These are phyloP conservation scores for Xylariaceae sp. DNA, from an alignment of 2,329 filamentous ascomycete genomes.

Conservation along the genomic window DNA sequence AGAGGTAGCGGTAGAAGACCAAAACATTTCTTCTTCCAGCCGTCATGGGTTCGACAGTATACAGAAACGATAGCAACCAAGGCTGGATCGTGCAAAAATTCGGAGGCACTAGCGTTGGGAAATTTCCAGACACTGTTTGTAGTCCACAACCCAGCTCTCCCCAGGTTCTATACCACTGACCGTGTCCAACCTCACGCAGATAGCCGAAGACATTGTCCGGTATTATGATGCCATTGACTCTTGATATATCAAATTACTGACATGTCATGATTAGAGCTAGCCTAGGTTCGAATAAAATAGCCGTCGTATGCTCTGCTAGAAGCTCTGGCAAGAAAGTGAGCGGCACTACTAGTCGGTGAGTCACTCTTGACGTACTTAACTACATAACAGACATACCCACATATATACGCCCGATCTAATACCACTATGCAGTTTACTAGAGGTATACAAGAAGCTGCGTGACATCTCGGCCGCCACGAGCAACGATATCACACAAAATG, in stretches of 20 bases:
- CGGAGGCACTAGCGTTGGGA: constrained; percentile 92
- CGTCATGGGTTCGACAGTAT: constrained; percentile 21
- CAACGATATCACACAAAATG: constrained; percentile 54
- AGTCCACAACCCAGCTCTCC: constrained; percentile 32
- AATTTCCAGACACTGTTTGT: constrained; percentile 75
- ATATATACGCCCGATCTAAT: constrained; percentile 7
- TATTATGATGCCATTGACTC: constrained; percentile 39
- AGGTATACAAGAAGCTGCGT: constrained; percentile 61
- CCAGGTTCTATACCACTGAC: constrained; percentile 11
- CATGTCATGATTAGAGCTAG: constrained; percentile 49
- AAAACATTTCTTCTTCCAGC: constrained; percentile 6
- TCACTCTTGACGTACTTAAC: constrained; percentile 33
- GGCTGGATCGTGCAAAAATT: constrained; percentile 93
- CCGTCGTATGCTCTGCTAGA: constrained; percentile 92
- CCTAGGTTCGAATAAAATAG: constrained; percentile 72
- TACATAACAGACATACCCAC: neutral
- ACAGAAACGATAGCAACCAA: constrained; percentile 41
- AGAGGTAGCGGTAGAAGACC: constrained; percentile 2
- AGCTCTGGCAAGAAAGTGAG: constrained; percentile 93
- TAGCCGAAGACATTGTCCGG: constrained; percentile 72
- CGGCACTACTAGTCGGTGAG: constrained; percentile 92
- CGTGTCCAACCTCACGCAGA: constrained; percentile 38
- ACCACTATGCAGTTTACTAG: constrained; percentile 51
- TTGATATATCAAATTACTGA: constrained; percentile 16
- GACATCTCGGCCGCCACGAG: constrained; percentile 56